These are phyloP conservation scores for Termitomyces sp. DNA, from an alignment of 768 basidiomycete genomes.

Conservation along the genomic window DNA sequence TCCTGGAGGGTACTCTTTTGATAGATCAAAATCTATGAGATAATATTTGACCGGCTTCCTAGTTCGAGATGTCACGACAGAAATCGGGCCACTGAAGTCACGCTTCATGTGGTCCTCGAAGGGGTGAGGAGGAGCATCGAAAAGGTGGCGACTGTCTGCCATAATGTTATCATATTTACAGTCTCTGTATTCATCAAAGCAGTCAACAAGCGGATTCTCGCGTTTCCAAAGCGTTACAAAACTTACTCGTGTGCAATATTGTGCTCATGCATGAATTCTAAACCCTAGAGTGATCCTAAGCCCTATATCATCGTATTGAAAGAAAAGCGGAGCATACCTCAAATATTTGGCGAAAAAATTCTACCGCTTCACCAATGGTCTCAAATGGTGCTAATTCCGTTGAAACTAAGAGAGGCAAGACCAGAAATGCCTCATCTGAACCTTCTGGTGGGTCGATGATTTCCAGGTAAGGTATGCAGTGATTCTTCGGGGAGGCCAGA, in stretches of 20 bases:
- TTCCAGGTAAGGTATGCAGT: constrained; percentile 29
- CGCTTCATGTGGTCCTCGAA: constrained; percentile 4
- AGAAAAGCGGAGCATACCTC: constrained; percentile 18
- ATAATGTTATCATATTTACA: constrained; percentile 19
- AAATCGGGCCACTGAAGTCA: constrained; percentile 3
- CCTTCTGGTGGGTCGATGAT: constrained; percentile 19
- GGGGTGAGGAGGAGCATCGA: constrained; percentile 12
- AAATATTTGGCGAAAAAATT: constrained; percentile 8
- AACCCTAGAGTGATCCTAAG: constrained; percentile 19
- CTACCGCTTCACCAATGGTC: neutral
- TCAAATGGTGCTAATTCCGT: constrained; percentile 6
- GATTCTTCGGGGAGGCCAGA: constrained; percentile 24
- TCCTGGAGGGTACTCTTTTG: constrained; percentile 16
- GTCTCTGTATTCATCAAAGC: constrained; percentile 7
- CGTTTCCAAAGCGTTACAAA: neutral
- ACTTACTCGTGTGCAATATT: constrained; percentile 31
- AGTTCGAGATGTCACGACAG: constrained; percentile 15
- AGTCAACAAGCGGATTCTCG: too few species aligned
- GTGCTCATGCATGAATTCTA: constrained; percentile 35
- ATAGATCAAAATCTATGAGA: constrained; percentile 23
- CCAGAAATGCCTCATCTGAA: neutral
- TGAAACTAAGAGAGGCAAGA: neutral
- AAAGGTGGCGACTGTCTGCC: constrained; percentile 16
- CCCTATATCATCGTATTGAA: neutral
- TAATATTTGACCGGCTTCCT: constrained; percentile 9